Evolutionary conservation across 768 basidiomycete genomes (phyloP).

Genomic region (Coprinopsis marcescibilis): DNA sequence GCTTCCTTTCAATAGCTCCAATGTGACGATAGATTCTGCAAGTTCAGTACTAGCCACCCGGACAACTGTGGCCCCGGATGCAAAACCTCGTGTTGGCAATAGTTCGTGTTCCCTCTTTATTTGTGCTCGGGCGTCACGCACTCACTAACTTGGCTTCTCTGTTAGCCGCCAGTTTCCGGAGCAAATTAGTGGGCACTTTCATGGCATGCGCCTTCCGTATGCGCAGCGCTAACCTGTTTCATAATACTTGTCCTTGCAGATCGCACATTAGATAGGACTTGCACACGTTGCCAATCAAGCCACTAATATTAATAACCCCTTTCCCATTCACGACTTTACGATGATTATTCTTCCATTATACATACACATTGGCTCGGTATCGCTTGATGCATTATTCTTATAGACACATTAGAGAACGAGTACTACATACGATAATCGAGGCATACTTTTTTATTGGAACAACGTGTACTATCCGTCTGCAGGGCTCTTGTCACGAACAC

Average conservation of each 20-base stretch:
- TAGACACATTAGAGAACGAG: too few species aligned
- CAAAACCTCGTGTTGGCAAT: constrained; percentile 66
- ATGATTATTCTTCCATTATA: too few species aligned
- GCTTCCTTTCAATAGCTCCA: constrained; percentile 40
- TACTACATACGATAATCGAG: too few species aligned
- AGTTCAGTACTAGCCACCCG: constrained; percentile 64
- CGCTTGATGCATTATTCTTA: too few species aligned
- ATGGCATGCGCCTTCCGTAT: background rate
- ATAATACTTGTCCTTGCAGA: constrained; percentile 4
- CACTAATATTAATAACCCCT: background rate
- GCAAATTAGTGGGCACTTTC: constrained; percentile 49
- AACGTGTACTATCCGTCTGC: too few species aligned
- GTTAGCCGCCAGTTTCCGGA: constrained; percentile 48
- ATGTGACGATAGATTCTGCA: constrained; percentile 62
- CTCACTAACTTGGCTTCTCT: constrained; percentile 9
- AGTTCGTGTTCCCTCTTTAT: constrained; percentile 40
- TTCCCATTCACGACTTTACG: too few species aligned
- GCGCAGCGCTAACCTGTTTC: too few species aligned
- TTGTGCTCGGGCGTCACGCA: background rate
- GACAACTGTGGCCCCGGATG: constrained; percentile 54
- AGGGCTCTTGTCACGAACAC: too few species aligned
- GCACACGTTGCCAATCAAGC: constrained; percentile 5
- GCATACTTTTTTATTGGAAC: too few species aligned
- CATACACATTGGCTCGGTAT: too few species aligned
- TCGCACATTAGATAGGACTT: constrained; percentile 5